phyloP scores from a whole-genome alignment of 2,329 filamentous ascomycete genomes.

The Calycina herbarum region DNA sequence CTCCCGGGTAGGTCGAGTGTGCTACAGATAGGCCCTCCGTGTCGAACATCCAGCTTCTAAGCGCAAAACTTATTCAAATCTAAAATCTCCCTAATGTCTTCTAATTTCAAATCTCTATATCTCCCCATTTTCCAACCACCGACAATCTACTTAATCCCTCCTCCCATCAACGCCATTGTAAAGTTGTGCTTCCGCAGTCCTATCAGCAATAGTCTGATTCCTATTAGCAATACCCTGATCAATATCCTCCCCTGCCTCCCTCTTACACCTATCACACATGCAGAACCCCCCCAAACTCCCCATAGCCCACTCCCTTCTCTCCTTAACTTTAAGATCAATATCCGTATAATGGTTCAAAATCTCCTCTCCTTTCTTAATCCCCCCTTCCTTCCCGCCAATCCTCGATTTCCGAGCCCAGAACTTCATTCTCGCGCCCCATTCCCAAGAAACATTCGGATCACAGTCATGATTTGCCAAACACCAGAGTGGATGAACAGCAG shows the following conservation, averaged over 20 bases:
- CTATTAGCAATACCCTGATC: too few species aligned
- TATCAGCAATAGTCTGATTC: too few species aligned
- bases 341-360: conserved; percentile 95
- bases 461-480: conserved; percentile 96
- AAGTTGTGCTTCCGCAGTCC: too few species aligned
- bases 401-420: conserved; percentile 63
- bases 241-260: conserved; percentile 54
- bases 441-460: conserved; percentile 92
- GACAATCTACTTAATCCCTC: too few species aligned
- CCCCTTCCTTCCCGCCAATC: conserved; percentile 54
- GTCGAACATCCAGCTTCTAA: too few species aligned
- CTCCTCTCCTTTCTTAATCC: conserved; percentile 78
- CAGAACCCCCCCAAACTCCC: conserved; percentile 89
- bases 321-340: conserved; percentile 71
- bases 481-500: conserved; percentile 93
- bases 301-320: conserved; percentile 83
- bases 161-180: too few species aligned
- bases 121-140: too few species aligned
- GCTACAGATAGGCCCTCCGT: too few species aligned
- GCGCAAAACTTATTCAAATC: too few species aligned
- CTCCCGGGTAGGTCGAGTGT: too few species aligned
- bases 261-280: conserved; percentile 78
- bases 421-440: conserved; percentile 80
- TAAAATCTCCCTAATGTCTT: too few species aligned
- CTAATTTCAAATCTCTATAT: too few species aligned